Base-by-base conservation (phyloP, 768 basidiomycete species). In the Mycena latifolia region DNA sequence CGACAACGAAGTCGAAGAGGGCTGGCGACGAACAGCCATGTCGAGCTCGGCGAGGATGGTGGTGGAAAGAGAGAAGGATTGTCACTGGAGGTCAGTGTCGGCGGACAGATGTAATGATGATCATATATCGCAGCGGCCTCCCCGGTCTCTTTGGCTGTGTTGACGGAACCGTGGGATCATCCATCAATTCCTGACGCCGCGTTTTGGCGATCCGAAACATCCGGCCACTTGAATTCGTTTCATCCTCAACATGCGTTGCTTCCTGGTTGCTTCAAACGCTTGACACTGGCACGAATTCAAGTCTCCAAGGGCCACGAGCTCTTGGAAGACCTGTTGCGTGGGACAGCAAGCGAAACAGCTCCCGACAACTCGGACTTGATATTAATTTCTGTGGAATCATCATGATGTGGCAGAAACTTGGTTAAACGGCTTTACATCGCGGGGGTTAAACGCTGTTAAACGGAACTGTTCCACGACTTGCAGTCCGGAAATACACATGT, bases 1-100 rank as follows among this genome's bases (percentile, higher is more conserved):
- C 37, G 71, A 62, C 47, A 71, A 31, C 17, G 71, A 71, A 24
- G 67, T 71, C 43, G 71, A 54, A 17, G 71, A 71, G 25, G 67
- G 53, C 55, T 71, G 71, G 53, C 65, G 60, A 11, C 65, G 61
- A 12, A 66, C 65, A 35, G 69, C 63, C 69, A 69, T 66, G 22
- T 43, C 41, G 53, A 48, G 47, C 55, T 55, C 46, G 63, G 46
- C 37, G 47, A 33, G 45, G 55, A 39, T 53, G 51, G 33, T n/a
- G 52, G 54, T 55, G 43, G 55, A 24, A 54, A 43, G 41, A 24
- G 53, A 48, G 20, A 41, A 27, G 55, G 3, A 29, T 46, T 55
- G 59, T 50, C 31, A 33, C 31, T n/a, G 31, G 31, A 18, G 37
- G 37, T 39, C 62, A 50, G 27, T 35, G 41, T 15, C 9, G 5